Evolutionary conservation across 805 yeast genomes (phyloP).

Genomic region (Lachancea thermotolerans): DNA sequence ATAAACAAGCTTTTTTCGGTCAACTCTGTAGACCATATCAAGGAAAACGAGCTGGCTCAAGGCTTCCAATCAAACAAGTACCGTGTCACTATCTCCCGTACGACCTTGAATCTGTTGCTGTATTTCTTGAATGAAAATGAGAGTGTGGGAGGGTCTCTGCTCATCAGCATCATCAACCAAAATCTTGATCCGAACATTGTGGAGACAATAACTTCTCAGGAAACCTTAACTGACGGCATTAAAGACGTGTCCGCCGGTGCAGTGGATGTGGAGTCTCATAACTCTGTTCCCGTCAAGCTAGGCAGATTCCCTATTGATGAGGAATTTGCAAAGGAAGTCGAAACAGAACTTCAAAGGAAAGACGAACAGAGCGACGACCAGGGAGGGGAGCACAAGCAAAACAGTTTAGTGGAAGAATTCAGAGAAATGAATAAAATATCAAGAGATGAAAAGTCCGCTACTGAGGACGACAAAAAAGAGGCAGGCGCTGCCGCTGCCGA

Average conservation of each 20-base stretch:
- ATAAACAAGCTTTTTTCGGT: constrained; percentile 65
- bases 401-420: constrained; percentile 58
- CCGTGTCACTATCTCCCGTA: constrained; percentile 67
- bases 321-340: constrained; percentile 77
- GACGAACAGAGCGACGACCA: constrained; percentile 54
- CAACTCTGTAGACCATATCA: constrained; percentile 70
- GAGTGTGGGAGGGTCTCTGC: constrained; percentile 81
- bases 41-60: constrained; percentile 75
- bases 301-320: constrained; percentile 85
- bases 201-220: constrained; percentile 31
- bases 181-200: constrained; percentile 49
- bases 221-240: constrained; percentile 29
- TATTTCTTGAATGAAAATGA: constrained; percentile 90
- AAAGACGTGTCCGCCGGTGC: constrained; percentile 32
- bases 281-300: constrained; percentile 51
- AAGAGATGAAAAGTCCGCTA: constrained; percentile 7
- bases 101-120: constrained; percentile 75
- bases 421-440: constrained; percentile 35
- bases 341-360: constrained; percentile 70
- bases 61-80: constrained; percentile 70
- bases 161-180: constrained; percentile 81
- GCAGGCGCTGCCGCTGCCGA: constrained; percentile 18
- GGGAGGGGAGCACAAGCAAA: constrained; percentile 27
- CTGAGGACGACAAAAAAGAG: constrained; percentile 18
- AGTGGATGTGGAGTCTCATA: constrained; percentile 23